Evolutionary conservation across 257 asterid species (phyloP).

Genomic region (Cordia subcordata): DNA sequence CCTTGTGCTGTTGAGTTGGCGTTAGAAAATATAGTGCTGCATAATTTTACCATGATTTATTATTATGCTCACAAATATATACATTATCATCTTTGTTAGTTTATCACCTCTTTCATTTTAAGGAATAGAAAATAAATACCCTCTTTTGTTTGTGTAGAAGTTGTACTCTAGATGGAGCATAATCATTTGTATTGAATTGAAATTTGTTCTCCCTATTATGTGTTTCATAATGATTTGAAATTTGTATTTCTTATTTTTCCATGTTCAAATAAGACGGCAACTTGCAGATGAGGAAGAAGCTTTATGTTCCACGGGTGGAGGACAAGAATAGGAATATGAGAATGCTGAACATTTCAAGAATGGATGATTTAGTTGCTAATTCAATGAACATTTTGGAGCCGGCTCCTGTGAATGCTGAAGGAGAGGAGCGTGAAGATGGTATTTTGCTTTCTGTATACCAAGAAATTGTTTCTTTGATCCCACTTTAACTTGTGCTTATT

Average conservation of each 20-base stretch:
- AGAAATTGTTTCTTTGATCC: neutral
- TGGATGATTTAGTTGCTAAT: constrained; percentile 78
- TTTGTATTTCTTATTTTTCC: constrained; percentile 10
- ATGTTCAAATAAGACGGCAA: constrained; percentile 44
- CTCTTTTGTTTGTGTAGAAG: neutral
- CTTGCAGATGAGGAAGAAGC: constrained; percentile 57
- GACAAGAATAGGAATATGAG: constrained; percentile 92
- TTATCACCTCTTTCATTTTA: neutral
- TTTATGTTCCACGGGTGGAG: constrained; percentile 91
- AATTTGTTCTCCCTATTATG: neutral
- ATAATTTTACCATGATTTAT: too few relatives aligned
- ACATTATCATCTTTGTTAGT: neutral
- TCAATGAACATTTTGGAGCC: constrained; percentile 96
- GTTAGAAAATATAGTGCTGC: too few relatives aligned
- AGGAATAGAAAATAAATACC: neutral
- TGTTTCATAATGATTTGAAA: neutral
- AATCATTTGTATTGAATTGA: neutral
- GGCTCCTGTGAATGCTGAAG: constrained; percentile 56
- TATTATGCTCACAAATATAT: too few relatives aligned
- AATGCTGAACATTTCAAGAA: constrained; percentile 73
- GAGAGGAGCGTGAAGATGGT: constrained; percentile 91
- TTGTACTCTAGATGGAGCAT: neutral
- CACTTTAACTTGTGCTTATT: neutral
- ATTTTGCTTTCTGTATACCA: constrained; percentile 5
- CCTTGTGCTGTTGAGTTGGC: too few relatives aligned